Percentiles rank a stretch among this genome's conserved stretches.
Conservation (phyloP, 73 alveolate genomes). For the Loxodes magnus region DNA sequence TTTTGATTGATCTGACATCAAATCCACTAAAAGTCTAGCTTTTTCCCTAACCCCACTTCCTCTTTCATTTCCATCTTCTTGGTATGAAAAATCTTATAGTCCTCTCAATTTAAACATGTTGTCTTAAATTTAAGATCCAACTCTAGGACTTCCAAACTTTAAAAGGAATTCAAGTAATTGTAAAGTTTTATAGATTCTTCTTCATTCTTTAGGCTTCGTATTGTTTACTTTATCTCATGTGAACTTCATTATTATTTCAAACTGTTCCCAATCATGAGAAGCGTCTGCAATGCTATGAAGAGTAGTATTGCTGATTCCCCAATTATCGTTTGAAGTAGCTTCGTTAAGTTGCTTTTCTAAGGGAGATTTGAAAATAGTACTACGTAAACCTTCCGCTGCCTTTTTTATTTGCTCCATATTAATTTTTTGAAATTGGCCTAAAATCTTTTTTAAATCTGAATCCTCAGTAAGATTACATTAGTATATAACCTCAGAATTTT, state of each 20-base stretch:
- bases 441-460: too few relatives aligned
- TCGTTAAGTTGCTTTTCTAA: conserved; percentile 29
- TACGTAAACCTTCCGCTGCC: background rate
- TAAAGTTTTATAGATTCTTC: conserved; percentile 39
- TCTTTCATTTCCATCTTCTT: conserved; percentile 24
- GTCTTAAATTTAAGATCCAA: conserved; percentile 31
- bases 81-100: conserved; percentile 31
- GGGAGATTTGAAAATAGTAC: conserved; percentile 9
- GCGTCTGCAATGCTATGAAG: conserved; percentile 43
- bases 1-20: background rate
- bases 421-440: too few relatives aligned
- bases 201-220: conserved; percentile 56
- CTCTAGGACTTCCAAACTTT: conserved; percentile 45
- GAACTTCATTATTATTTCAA: conserved; percentile 32
- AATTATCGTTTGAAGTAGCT: conserved; percentile 42
- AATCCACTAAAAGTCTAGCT: background rate
- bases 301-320: conserved; percentile 41
- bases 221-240: conserved; percentile 25
- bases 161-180: conserved; percentile 33
- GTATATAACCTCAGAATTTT: too few relatives aligned
- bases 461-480: too few relatives aligned
- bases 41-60: conserved; percentile 33
- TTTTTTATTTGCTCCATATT: background rate
- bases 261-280: conserved; percentile 31
- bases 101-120: conserved; percentile 31